Evolutionary conservation across 805 yeast species (phyloP).

Genomic region (Yarrowia osloensis): DNA sequence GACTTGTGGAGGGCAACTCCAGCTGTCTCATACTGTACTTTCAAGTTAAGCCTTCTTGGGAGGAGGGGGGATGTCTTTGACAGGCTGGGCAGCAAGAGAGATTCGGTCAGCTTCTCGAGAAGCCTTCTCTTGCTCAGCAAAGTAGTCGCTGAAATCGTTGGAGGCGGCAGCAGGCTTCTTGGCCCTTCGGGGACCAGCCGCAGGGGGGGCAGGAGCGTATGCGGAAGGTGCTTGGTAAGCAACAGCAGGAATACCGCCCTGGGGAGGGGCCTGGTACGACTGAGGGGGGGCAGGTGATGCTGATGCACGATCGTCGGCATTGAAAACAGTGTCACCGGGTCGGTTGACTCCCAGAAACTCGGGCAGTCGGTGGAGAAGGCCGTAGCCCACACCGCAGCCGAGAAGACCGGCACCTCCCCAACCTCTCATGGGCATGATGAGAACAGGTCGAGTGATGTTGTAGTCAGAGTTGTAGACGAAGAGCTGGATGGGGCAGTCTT

Average conservation of each 20-base stretch:
- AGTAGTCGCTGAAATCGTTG: conserved; percentile 36
- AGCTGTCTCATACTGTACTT: too few relatives aligned
- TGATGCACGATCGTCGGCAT: conserved; percentile 19
- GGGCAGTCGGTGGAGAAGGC: conserved; percentile 83
- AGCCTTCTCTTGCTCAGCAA: conserved; percentile 38
- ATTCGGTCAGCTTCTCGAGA: conserved; percentile 36
- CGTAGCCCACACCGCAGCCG: conserved; percentile 96
- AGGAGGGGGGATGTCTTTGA: conserved; percentile 38
- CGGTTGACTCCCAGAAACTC: conserved; percentile 50
- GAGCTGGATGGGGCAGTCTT: conserved; percentile 47
- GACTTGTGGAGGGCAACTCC: too few relatives aligned
- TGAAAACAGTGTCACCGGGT: conserved; percentile 49
- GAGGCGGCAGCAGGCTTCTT: conserved; percentile 32
- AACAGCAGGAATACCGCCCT: conserved; percentile 7
- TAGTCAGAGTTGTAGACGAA: conserved; percentile 87
- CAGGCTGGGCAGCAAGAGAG: conserved; percentile 18
- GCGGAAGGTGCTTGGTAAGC: conserved; percentile 26
- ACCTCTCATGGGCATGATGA: conserved; percentile 65
- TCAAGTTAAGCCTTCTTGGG: conserved; percentile 32
- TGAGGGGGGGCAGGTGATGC: conserved; percentile 25
- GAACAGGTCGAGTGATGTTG: conserved; percentile 83
- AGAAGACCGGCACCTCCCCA: conserved; percentile 86
- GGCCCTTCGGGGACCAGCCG: not conserved
- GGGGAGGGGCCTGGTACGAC: conserved; percentile 9
- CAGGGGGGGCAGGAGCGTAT: conserved; percentile 13